Conservation (phyloP, 208 protist genomes). For the Wallacemonas rigidus region DNA sequence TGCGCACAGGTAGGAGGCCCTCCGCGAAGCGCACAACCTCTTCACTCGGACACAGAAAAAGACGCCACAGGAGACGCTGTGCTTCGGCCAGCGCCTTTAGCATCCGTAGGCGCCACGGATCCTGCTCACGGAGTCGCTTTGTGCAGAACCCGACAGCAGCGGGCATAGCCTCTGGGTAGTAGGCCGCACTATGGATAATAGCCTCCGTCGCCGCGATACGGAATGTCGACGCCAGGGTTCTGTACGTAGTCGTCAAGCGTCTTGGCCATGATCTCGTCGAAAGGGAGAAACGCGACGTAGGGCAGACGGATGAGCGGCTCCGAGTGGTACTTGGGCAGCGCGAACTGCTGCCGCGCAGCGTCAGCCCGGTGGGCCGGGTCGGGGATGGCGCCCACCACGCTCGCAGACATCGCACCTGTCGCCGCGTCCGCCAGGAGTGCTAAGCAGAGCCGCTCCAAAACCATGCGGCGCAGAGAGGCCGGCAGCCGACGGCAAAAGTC, state of each 20-base stretch:
- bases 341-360: slow-evolving; percentile 15
- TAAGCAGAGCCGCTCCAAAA: slow-evolving; percentile 13
- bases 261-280: slow-evolving; percentile 18
- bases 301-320: slow-evolving; percentile 2
- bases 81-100: slow-evolving; percentile 14
- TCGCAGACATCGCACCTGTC: neutral
- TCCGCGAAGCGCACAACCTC: slow-evolving; percentile 4
- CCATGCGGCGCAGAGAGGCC: slow-evolving; percentile 10
- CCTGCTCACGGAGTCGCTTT: slow-evolving; percentile 33
- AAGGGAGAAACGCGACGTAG: slow-evolving; percentile 22
- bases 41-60: neutral
- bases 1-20: neutral
- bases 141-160: slow-evolving; percentile 30
- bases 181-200: slow-evolving; percentile 11
- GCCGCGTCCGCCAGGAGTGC: neutral
- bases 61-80: slow-evolving; percentile 21
- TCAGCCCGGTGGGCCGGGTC: slow-evolving; percentile 17
- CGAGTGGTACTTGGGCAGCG: slow-evolving; percentile 8
- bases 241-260: slow-evolving; percentile 1
- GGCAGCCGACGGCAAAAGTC: slow-evolving; percentile 11
- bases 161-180: slow-evolving; percentile 24
- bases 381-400: slow-evolving; percentile 5
- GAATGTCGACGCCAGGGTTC: slow-evolving; percentile 21
- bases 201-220: slow-evolving; percentile 11
- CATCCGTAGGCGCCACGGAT: slow-evolving; percentile 25